A percentile compares a stretch with the other conserved stretches of the same genome.
Evolutionary conservation across 2,329 filamentous ascomycete genomes (phyloP).

Genomic region (Colletotrichum cereale): DNA sequence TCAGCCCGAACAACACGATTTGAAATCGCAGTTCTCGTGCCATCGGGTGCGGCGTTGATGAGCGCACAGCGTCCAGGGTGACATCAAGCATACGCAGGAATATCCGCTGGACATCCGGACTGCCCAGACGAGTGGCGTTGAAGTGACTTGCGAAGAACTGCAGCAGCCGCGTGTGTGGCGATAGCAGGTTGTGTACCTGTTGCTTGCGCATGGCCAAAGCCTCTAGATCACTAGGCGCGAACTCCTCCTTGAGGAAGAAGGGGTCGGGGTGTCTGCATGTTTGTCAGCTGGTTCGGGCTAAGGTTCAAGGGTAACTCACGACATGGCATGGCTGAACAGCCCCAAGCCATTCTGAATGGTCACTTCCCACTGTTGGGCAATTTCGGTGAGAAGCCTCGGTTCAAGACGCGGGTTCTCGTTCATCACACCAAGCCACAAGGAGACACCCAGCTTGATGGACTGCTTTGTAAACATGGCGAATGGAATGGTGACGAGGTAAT

Average conservation of each 20-base stretch:
- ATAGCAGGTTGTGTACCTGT: constrained; percentile 82
- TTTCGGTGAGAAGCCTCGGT: constrained; percentile 85
- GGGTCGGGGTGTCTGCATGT: constrained; percentile 77
- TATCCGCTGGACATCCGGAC: constrained; percentile 81
- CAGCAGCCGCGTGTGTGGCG: constrained; percentile 86
- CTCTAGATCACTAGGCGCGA: constrained; percentile 88
- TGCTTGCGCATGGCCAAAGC: constrained; percentile 81
- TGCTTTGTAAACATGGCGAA: constrained; percentile 95
- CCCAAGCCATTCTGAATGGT: constrained; percentile 83
- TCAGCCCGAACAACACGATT: constrained; percentile 84
- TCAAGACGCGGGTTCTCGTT: constrained; percentile 95
- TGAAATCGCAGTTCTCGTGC: constrained; percentile 94
- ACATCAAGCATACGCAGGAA: constrained; percentile 85
- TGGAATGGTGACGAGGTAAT: constrained; percentile 91
- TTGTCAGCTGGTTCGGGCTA: constrained; percentile 47
- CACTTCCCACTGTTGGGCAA: constrained; percentile 90
- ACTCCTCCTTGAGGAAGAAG: constrained; percentile 92
- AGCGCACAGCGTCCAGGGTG: constrained; percentile 80
- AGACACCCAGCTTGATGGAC: constrained; percentile 94
- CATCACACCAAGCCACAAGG: constrained; percentile 95
- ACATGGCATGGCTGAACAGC: constrained; percentile 81
- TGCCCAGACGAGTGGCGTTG: constrained; percentile 90
- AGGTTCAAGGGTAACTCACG: constrained; percentile 56
- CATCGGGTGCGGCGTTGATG: constrained; percentile 83
- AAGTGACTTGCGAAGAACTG: constrained; percentile 96